phyloP scores from a whole-genome alignment of 441 rosid species.

The Rhodomyrtus psidioides region DNA sequence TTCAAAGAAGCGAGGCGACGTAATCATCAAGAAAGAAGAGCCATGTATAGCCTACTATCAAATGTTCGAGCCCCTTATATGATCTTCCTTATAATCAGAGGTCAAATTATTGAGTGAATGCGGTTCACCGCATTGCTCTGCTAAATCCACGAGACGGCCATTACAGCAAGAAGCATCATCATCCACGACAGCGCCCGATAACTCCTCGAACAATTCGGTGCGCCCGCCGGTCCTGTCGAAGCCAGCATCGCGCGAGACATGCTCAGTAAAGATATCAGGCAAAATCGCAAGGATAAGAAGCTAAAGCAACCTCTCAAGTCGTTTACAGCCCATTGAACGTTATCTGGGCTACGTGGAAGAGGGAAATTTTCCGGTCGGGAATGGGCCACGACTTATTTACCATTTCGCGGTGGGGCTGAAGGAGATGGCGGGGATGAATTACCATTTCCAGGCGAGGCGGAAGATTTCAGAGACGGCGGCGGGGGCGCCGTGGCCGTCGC shows the following conservation, averaged over 20 bases:
- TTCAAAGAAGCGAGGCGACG: neutral
- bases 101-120: neutral
- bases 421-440: neutral
- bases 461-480: neutral
- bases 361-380: neutral
- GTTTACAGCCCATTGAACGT: neutral
- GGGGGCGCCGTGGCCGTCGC: neutral
- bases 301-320: neutral
- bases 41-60: neutral
- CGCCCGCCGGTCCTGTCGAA: neutral
- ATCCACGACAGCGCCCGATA: neutral
- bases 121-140: neutral
- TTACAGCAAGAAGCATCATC: neutral
- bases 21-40: neutral
- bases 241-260: neutral
- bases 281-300: neutral
- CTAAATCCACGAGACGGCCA: neutral
- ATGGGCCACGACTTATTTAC: neutral
- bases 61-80: neutral
- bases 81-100: neutral
- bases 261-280: neutral
- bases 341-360: neutral
- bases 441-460: constrained; percentile 6
- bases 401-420: constrained; percentile 1
- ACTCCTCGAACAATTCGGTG: neutral